phyloP scores from a whole-genome alignment of 176 grass and related monocot genomes.

The Oryza meridionalis region DNA sequence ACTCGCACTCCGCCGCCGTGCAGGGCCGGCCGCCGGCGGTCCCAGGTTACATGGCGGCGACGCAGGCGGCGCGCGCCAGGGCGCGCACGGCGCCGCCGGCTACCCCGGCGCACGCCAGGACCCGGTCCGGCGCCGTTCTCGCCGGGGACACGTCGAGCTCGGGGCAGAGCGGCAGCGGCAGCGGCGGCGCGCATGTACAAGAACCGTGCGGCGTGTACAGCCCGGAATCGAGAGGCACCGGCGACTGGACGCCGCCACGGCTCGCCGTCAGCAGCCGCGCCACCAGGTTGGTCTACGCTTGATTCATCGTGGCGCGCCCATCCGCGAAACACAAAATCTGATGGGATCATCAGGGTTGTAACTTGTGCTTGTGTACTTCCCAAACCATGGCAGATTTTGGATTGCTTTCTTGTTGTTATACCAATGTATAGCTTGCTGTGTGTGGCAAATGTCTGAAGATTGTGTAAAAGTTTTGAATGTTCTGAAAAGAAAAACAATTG shows the following conservation, averaged over 20 bases:
- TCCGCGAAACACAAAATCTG: not conserved
- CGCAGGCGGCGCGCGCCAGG: slow-evolving; percentile 74
- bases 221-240: slow-evolving; percentile 50
- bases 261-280: slow-evolving; percentile 13
- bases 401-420: not conserved
- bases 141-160: slow-evolving; percentile 57
- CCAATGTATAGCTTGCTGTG: slow-evolving; percentile 26
- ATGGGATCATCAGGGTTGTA: not conserved
- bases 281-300: slow-evolving; percentile 46
- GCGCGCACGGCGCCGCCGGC: slow-evolving; percentile 36
- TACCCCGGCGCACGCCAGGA: slow-evolving; percentile 28
- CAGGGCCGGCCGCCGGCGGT: slow-evolving; percentile 22
- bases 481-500: not conserved
- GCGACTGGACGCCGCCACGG: slow-evolving; percentile 45
- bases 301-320: not conserved
- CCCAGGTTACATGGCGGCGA: slow-evolving; percentile 85
- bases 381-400: not conserved
- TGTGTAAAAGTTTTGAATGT: slow-evolving; percentile 22
- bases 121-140: not conserved
- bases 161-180: slow-evolving; percentile 43
- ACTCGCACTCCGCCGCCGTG: not conserved
- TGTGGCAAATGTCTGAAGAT: not conserved
- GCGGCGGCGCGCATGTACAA: not conserved
- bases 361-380: not conserved
- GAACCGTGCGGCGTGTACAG: slow-evolving; percentile 46